Conservation (phyloP, 140 eudicot genomes). For the Flaveria floridana region DNA sequence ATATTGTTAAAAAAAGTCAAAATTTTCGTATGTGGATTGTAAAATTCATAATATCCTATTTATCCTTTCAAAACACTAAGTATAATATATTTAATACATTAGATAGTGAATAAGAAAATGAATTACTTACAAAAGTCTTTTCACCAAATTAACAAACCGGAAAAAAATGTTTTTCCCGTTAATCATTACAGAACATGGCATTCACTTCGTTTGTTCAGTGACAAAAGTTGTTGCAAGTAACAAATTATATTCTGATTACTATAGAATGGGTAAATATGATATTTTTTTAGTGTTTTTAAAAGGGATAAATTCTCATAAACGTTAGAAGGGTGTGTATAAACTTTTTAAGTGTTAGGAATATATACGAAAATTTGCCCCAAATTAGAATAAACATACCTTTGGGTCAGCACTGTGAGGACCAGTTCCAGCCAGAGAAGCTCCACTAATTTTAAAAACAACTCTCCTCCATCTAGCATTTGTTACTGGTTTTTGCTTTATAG, state of each 20-base stretch:
- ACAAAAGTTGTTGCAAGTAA: neutral
- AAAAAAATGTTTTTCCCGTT: neutral
- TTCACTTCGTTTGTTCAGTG: neutral
- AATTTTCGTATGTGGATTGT: neutral
- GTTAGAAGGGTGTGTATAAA: neutral
- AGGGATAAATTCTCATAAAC: neutral
- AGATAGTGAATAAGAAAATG: neutral
- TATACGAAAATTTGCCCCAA: neutral
- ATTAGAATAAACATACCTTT: slow-evolving; percentile 46
- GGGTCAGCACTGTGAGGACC: slow-evolving; percentile 80
- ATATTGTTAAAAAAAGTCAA: neutral
- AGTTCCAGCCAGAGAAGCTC: slow-evolving; percentile 77
- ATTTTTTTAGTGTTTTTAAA: neutral
- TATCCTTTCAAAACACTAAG: neutral
- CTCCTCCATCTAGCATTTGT: slow-evolving; percentile 83
- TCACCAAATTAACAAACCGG: neutral
- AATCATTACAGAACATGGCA: neutral
- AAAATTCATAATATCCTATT: neutral
- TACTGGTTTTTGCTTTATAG: slow-evolving; percentile 55
- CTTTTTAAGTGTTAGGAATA: neutral
- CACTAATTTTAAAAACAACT: slow-evolving; percentile 92
- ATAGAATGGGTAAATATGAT: neutral
- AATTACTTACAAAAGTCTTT: neutral
- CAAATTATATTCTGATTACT: neutral
- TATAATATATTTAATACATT: neutral